phyloP scores from a whole-genome alignment of 2,329 filamentous ascomycete species.

The Anthostomella pinea region DNA sequence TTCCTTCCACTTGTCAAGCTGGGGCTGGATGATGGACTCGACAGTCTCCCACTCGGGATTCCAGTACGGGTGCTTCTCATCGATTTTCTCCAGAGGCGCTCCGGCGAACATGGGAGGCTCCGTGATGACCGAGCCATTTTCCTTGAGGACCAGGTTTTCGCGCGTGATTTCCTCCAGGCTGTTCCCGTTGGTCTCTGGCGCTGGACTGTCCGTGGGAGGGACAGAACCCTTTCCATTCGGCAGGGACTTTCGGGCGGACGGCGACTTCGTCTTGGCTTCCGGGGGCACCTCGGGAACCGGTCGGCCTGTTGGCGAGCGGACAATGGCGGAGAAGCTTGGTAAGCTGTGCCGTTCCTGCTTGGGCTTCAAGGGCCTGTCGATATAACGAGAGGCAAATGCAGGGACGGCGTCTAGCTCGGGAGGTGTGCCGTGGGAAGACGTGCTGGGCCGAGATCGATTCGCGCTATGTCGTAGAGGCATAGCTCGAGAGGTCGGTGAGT shows the following conservation, averaged over 20 bases:
- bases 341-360: conserved; percentile 31
- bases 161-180: conserved; percentile 42
- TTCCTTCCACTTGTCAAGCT: conserved; percentile 46
- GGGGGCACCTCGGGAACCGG: conserved; percentile 17
- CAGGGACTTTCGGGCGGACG: conserved; percentile 29
- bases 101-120: conserved; percentile 51
- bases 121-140: conserved; percentile 49
- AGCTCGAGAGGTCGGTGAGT: conserved; percentile 18
- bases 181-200: conserved; percentile 9
- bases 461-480: conserved; percentile 21
- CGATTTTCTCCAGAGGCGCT: conserved; percentile 52
- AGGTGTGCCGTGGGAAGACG: conserved; percentile 12
- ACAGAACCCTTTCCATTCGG: conserved; percentile 26
- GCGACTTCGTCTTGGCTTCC: conserved; percentile 26
- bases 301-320: conserved; percentile 14
- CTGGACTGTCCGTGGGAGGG: conserved; percentile 21
- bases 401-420: conserved; percentile 11
- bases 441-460: conserved; percentile 12
- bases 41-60: conserved; percentile 51
- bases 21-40: conserved; percentile 39
- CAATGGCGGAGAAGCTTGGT: conserved; percentile 22
- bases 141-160: conserved; percentile 41
- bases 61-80: conserved; percentile 52
- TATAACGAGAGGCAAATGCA: conserved; percentile 7
- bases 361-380: conserved; percentile 24